Evolutionary conservation across 352 stramenopile genomes (phyloP).

Genomic region (Globisporangium spinosum): DNA sequence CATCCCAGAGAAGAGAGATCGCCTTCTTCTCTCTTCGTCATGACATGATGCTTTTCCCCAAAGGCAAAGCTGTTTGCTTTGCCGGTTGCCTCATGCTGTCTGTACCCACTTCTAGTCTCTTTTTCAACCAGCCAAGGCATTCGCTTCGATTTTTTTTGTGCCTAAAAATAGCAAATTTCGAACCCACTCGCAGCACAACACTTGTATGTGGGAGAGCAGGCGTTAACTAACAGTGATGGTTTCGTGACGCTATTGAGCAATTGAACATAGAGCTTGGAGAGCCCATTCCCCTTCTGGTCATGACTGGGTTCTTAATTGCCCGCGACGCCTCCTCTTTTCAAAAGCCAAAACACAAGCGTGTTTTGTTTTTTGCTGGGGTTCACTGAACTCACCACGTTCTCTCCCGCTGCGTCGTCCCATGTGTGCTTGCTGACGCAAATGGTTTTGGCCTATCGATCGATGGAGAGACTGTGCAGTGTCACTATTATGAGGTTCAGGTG

Average conservation of each 20-base stretch:
- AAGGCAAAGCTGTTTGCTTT: too few relatives aligned
- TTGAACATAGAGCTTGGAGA: neutral
- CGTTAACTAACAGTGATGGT: too few relatives aligned
- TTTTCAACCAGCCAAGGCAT: too few relatives aligned
- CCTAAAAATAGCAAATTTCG: too few relatives aligned
- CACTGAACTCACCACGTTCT: conserved; percentile 7
- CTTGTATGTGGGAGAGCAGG: too few relatives aligned
- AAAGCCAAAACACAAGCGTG: neutral
- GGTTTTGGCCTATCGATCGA: neutral
- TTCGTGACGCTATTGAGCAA: neutral
- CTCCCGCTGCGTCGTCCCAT: conserved; percentile 1
- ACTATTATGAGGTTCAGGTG: neutral
- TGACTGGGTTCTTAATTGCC: neutral
- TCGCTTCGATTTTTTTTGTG: too few relatives aligned
- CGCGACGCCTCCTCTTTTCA: neutral
- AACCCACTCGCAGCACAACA: too few relatives aligned
- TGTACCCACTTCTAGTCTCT: too few relatives aligned
- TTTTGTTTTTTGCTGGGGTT: neutral
- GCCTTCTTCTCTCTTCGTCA: neutral
- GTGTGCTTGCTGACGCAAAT: neutral
- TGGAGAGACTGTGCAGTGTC: neutral
- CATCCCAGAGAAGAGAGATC: neutral
- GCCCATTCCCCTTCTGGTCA: neutral
- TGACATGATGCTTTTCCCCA: neutral
- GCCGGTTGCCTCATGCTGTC: too few relatives aligned